phyloP scores from a whole-genome alignment of 495 filamentous ascomycete species.

The Oidiodendron maius region DNA sequence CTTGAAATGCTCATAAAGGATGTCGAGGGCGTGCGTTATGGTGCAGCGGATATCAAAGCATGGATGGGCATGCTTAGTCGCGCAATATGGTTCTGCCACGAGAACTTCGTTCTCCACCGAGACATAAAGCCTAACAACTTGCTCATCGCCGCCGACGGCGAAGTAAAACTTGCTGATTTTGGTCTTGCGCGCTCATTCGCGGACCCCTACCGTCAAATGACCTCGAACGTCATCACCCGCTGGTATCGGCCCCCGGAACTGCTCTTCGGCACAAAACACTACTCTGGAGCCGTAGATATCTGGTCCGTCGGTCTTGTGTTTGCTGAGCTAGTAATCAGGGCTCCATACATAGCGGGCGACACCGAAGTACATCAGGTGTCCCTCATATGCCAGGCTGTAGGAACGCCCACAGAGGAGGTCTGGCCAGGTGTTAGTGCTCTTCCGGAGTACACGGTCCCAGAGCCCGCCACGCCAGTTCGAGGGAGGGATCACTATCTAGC shows the following conservation, averaged over 20 bases:
- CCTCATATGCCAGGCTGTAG: conserved; percentile 77
- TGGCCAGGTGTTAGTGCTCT: conserved; percentile 89
- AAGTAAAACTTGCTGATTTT: conserved; percentile 96
- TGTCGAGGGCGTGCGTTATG: conserved; percentile 62
- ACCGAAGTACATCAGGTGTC: conserved; percentile 75
- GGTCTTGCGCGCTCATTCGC: conserved; percentile 84
- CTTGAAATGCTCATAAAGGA: conserved; percentile 91
- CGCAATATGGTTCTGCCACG: conserved; percentile 95
- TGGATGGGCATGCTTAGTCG: conserved; percentile 98
- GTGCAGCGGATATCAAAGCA: conserved; percentile 84
- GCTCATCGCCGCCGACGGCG: conserved; percentile 85
- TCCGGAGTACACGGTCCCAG: conserved; percentile 64
- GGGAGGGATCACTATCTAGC: conserved; percentile 62
- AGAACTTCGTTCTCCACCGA: conserved; percentile 87
- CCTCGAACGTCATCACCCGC: conserved; percentile 87
- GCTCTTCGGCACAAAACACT: conserved; percentile 81
- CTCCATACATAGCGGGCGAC: conserved; percentile 73
- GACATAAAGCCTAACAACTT: conserved; percentile 99
- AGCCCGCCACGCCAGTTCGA: conserved; percentile 53
- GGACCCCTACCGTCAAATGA: conserved; percentile 87
- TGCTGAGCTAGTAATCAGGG: conserved; percentile 79
- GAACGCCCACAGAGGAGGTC: conserved; percentile 87
- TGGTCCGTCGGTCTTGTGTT: conserved; percentile 95
- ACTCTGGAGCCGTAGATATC: conserved; percentile 85
- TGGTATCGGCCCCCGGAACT: conserved; percentile 97